Base-by-base conservation (phyloP, 2,329 filamentous ascomycete species). In the Fusarium caatingaense region DNA sequence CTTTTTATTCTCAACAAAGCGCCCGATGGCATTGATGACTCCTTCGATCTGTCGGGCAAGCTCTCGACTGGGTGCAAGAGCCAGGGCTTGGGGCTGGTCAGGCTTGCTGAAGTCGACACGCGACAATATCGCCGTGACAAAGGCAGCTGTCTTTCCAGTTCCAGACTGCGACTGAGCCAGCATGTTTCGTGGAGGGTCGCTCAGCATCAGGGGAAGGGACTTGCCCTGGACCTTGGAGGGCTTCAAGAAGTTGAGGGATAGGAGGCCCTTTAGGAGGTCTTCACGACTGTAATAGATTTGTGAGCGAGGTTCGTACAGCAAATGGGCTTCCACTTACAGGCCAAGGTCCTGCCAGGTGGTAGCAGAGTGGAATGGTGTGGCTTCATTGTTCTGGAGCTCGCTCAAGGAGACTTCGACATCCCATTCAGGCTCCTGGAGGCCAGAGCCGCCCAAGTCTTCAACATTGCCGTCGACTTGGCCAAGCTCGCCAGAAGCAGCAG, bases 151-250 rank as follows among this genome's bases (percentile, higher is more conserved):
- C 85, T 99, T 99, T 77, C 96, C 96, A 21, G 96, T 99, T 74
- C 96, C 96, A 4, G 96, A 99, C 81, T 99, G 96, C n/a, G 96
- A 99, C 82, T 99, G 96, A 6, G 94, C 96, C 77, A 99, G 95
- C 87, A 99, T 92, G 81, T 98, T 98, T 71, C 87, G 87, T 1
- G 95, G 92, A n/a, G 96, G 95, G 77, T 97, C 86, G 74, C 88
- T 84, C 69, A 99, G 88, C 77, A 99, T 92, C 58, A 99, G 86
- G 28, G 96, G 96, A 20, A 99, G 87, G 2, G 96, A 96, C 74
- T 92, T 93, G 80, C 97, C 96, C 83, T 99, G 96, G 72, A 99
- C 97, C 84, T 99, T 99, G 60, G 96, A 98, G 1, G 96, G 96
- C 81, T 97, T 97, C 76, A 91, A 88, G 85, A 98, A 98, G 82